Evolutionary conservation across 345 rosid genomes (phyloP).

Genomic region (Barbarea vulgaris): DNA sequence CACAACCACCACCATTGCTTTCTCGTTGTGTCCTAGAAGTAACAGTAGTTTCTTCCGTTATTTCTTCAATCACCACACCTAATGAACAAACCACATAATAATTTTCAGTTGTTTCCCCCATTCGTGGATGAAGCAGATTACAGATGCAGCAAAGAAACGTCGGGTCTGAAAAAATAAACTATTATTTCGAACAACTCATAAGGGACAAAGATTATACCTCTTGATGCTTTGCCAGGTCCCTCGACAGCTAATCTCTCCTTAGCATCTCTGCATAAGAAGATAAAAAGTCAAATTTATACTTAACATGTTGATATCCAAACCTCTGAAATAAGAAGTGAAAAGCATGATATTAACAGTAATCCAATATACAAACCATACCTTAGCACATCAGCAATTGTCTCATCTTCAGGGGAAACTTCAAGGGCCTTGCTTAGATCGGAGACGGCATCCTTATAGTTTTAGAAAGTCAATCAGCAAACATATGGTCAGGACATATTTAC

Average conservation of each 20-base stretch:
- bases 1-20: slow-evolving; percentile 31
- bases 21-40: slow-evolving; percentile 46
- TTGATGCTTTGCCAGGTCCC: slow-evolving; percentile 54
- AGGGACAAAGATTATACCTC: slow-evolving; percentile 47
- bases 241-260: slow-evolving; percentile 57
- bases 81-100: slow-evolving; percentile 13
- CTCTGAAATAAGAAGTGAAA: background rate
- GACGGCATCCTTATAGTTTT: slow-evolving; percentile 69
- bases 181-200: background rate
- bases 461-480: slow-evolving; percentile 25
- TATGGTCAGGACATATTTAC: background rate
- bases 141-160: slow-evolving; percentile 5
- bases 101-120: background rate
- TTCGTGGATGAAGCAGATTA: slow-evolving; percentile 1
- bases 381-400: slow-evolving; percentile 73
- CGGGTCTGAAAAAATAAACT: slow-evolving; percentile 11
- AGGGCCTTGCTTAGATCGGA: slow-evolving; percentile 76
- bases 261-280: slow-evolving; percentile 51
- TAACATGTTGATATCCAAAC: background rate
- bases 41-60: slow-evolving; percentile 58
- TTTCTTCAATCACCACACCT: slow-evolving; percentile 79
- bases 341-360: slow-evolving; percentile 10
- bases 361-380: slow-evolving; percentile 51
- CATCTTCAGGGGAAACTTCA: slow-evolving; percentile 87
- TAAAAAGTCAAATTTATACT: background rate